Evolutionary conservation across 805 yeast genomes (phyloP).

Genomic region (Zygotorulaspora danielsina): DNA sequence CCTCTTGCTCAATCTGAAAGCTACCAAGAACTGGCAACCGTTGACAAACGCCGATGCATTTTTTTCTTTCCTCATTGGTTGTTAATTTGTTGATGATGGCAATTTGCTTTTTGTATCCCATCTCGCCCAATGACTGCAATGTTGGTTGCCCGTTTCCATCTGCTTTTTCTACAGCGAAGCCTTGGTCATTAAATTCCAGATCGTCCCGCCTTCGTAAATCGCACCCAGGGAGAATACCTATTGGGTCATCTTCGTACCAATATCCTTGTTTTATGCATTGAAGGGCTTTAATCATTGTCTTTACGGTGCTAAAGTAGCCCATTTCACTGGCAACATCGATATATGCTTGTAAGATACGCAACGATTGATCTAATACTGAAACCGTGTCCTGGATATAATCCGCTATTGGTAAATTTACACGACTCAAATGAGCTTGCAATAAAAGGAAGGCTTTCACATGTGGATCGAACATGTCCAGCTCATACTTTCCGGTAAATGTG

Average conservation of each 20-base stretch:
- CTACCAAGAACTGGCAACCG: slow-evolving; percentile 57
- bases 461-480: slow-evolving; percentile 77
- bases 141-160: slow-evolving; percentile 16
- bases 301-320: slow-evolving; percentile 62
- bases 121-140: slow-evolving; percentile 43
- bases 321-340: slow-evolving; percentile 85
- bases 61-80: slow-evolving; percentile 42
- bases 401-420: slow-evolving; percentile 84
- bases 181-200: slow-evolving; percentile 21
- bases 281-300: slow-evolving; percentile 64
- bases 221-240: slow-evolving; percentile 41
- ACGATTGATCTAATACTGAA: slow-evolving; percentile 86
- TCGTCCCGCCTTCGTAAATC: slow-evolving; percentile 33
- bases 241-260: slow-evolving; percentile 79
- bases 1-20: slow-evolving; percentile 38
- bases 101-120: slow-evolving; percentile 34
- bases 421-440: slow-evolving; percentile 77
- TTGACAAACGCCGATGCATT: slow-evolving; percentile 50
- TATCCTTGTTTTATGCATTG: slow-evolving; percentile 82
- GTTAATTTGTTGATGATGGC: slow-evolving; percentile 24
- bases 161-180: slow-evolving; percentile 12
- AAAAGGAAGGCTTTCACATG: slow-evolving; percentile 72
- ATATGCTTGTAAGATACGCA: slow-evolving; percentile 89
- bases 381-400: slow-evolving; percentile 93
- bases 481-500: slow-evolving; percentile 55